Base-by-base conservation (phyloP, 2,329 filamentous ascomycete genomes). In the Sphaerulina populicola region DNA sequence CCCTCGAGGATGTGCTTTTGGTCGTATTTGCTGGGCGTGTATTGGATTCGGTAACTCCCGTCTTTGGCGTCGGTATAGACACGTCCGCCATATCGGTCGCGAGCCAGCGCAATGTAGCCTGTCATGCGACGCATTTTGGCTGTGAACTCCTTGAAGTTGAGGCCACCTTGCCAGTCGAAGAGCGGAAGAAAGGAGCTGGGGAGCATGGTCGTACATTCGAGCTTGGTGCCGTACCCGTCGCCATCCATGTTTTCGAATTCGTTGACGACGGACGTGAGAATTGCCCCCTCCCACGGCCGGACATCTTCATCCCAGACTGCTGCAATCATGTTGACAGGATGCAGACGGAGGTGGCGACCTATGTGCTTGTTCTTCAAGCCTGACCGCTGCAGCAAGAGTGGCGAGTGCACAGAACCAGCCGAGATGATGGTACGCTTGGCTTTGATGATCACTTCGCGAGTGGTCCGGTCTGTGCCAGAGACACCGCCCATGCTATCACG, bases 341-440 rank as follows among this genome's bases (percentile, higher is more conserved):
- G 91, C 0, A 95, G 68, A 61, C 93, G 76, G 3, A 96, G 78
- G 61, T 96, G 87, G 6, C 77, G 78, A 23, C 91, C 91, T 56
- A 96, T 84, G 51, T 95, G 83, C 3, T 76, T 76, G 65, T 94
- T 95, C 72, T 78, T 83, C 44, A 96, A 68, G 1, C 88, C 88
- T 54, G 88, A 94, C 44, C 84, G 83, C 57, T 82, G 72, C 39
- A 97, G 74, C 1, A 96, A 66, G 1, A 91, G 66, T 0, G 91
- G 90, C 40, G 81, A 89, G 63, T 86, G 82, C 49, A 96, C 71
- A 1, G 85, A 80, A 4, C 91, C 90, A 21, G 79, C 79, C 0
- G 87, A 81, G n/a, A 94, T 69, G 42, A 96, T 79, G 9, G 94
- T 85, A 62, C 82, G 85, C 68, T 86, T 88, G 1, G 89, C 88